These are phyloP conservation scores for Rubia peregrina DNA, from an alignment of 305 asterid species.

Conservation along the genomic window DNA sequence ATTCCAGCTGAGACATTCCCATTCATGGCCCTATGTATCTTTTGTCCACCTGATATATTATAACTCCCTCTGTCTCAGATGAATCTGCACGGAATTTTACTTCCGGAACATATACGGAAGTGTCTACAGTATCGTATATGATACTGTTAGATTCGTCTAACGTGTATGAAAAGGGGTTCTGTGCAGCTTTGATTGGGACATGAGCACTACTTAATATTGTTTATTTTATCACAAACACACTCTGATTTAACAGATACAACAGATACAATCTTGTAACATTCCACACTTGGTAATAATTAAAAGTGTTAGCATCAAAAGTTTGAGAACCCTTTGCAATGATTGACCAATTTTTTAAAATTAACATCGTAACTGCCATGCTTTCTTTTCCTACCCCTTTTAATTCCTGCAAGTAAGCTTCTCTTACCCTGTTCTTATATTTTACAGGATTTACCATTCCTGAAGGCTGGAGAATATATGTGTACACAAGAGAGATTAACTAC, in stretches of 20 bases:
- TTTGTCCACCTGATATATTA: constrained; percentile 46
- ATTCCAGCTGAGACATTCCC: constrained; percentile 78
- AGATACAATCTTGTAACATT: constrained; percentile 19
- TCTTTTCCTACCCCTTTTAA: neutral
- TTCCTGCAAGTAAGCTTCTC: neutral
- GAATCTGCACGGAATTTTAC: no score
- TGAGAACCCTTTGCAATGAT: constrained; percentile 7
- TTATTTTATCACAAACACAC: constrained; percentile 14
- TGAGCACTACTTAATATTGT: no score
- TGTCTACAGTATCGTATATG: no score
- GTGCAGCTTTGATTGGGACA: no score
- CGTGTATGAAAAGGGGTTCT: no score
- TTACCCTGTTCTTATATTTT: constrained; percentile 11
- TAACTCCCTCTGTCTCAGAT: neutral
- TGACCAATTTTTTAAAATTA: constrained; percentile 1
- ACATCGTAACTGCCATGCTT: neutral
- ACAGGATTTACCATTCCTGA: constrained; percentile 78
- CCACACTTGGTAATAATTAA: neutral
- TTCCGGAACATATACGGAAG: no score
- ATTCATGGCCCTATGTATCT: constrained; percentile 52
- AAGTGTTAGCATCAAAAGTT: neutral
- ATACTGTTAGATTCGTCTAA: no score
- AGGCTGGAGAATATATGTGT: constrained; percentile 98
- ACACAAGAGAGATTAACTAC: constrained; percentile 93
- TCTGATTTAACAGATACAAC: constrained; percentile 27